A percentile compares a stretch with the other conserved stretches of the same genome.
These are phyloP conservation scores for Candida patagonica DNA, from an alignment of 805 yeast genomes.

Conservation along the genomic window DNA sequence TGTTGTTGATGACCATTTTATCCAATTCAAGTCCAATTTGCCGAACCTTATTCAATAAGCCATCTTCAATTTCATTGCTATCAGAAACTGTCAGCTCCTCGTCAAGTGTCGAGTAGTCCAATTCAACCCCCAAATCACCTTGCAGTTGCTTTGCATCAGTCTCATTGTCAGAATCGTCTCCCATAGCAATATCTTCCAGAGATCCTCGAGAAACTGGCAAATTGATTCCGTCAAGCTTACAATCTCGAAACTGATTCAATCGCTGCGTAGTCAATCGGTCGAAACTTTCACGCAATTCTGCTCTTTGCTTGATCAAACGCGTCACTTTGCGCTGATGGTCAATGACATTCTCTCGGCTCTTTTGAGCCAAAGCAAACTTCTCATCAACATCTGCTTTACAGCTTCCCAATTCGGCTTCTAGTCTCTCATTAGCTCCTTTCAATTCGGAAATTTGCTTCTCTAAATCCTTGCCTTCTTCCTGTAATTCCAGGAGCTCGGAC, in stretches of 20 bases:
- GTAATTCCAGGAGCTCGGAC: conserved; percentile 34
- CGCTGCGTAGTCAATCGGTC: conserved; percentile 43
- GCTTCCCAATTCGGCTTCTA: conserved; percentile 15
- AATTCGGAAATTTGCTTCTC: conserved; percentile 12
- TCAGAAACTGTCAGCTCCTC: conserved; percentile 25
- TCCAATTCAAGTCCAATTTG: conserved; percentile 23
- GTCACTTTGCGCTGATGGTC: conserved; percentile 17
- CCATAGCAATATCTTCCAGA: conserved; percentile 53
- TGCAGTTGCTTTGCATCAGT: conserved; percentile 32
- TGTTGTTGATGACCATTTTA: conserved; percentile 65
- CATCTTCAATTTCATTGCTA: conserved; percentile 15
- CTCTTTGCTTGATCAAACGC: conserved; percentile 1
- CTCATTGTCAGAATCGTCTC: conserved; percentile 32
- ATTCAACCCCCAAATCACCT: conserved; percentile 7
- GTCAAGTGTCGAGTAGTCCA: conserved; percentile 27
- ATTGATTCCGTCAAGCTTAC: conserved; percentile 61
- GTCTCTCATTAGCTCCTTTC: conserved; percentile 7
- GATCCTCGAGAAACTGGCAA: conserved; percentile 57
- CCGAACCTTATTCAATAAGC: conserved; percentile 21
- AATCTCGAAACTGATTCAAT: conserved; percentile 51
- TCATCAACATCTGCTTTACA: conserved; percentile 31
- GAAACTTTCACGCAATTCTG: conserved; percentile 39
- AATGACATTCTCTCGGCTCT: conserved; percentile 18
- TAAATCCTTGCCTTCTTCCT: conserved; percentile 18
- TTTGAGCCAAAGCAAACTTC: conserved; percentile 25